These are phyloP conservation scores for Zygoascus flipseniorum DNA, from an alignment of 805 yeast genomes.

Conservation along the genomic window DNA sequence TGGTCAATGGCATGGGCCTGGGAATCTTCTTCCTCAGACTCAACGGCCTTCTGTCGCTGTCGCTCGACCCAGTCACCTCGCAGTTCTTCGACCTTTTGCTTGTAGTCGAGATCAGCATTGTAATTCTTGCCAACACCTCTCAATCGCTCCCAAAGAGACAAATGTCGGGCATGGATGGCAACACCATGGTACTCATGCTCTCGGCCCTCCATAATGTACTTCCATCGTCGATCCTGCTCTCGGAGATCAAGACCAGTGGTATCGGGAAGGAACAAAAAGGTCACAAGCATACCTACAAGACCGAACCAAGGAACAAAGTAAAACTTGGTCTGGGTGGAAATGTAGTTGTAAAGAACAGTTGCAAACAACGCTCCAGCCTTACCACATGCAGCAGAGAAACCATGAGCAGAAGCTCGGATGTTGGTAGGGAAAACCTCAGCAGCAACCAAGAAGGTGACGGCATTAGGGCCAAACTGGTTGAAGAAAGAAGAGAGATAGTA, in stretches of 20 bases:
- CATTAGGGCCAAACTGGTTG: constrained; percentile 61
- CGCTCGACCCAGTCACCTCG: constrained; percentile 30
- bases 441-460: constrained; percentile 54
- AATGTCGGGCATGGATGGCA: constrained; percentile 30
- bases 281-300: constrained; percentile 29
- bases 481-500: constrained; percentile 55
- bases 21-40: constrained; percentile 11
- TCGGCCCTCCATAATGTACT: constrained; percentile 28
- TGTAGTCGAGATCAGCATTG: constrained; percentile 31
- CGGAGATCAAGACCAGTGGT: constrained; percentile 31
- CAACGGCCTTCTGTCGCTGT: constrained; percentile 25
- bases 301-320: constrained; percentile 34
- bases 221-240: constrained; percentile 33
- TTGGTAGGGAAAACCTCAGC: constrained; percentile 61
- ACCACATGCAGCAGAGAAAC: constrained; percentile 57
- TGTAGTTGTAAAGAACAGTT: constrained; percentile 31
- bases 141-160: constrained; percentile 30
- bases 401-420: constrained; percentile 60
- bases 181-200: constrained; percentile 31
- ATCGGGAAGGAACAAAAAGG: constrained; percentile 29
- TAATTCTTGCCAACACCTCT: constrained; percentile 29
- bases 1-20: constrained; percentile 22
- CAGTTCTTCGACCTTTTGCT: constrained; percentile 31
- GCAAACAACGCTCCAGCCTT: constrained; percentile 59
- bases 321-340: constrained; percentile 27